Conservation (phyloP, 768 basidiomycete species). For the Arthromyces matolae region DNA sequence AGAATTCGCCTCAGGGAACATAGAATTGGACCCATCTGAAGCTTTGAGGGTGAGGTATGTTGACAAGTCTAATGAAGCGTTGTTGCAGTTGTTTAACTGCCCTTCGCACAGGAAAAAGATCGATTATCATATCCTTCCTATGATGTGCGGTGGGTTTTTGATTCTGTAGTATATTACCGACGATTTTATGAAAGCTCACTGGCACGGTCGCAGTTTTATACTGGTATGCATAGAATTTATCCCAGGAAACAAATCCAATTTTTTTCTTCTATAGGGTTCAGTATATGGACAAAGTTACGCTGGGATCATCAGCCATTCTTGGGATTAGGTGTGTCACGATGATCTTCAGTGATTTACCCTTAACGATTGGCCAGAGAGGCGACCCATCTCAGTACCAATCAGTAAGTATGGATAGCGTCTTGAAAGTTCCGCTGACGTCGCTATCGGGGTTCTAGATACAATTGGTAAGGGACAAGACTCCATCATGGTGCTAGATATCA, state of each 20-base stretch:
- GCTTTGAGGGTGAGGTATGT: constrained; percentile 47
- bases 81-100: neutral
- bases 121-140: constrained; percentile 60
- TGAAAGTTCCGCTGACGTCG: neutral
- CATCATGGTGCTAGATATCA: too few relatives aligned
- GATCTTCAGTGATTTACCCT: neutral
- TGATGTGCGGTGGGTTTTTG: constrained; percentile 60
- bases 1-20: constrained; percentile 45
- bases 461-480: constrained; percentile 41
- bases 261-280: constrained; percentile 48
- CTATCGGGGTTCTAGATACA: constrained; percentile 38
- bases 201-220: constrained; percentile 44
- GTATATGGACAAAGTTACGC: constrained; percentile 75
- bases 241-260: neutral
- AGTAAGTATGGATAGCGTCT: constrained; percentile 38
- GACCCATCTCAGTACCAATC: constrained; percentile 59
- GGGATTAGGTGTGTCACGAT: constrained; percentile 50
- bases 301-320: constrained; percentile 64
- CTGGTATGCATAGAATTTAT: constrained; percentile 34
- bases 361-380: constrained; percentile 37
- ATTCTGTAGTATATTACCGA: too few relatives aligned
- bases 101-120: constrained; percentile 48
- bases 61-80: neutral
- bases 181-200: too few relatives aligned
- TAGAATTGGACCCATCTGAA: constrained; percentile 50